Evolutionary conservation across 1,284 basidiomycete species (phyloP).

Genomic region (Filobasidium uniguttulatum): DNA sequence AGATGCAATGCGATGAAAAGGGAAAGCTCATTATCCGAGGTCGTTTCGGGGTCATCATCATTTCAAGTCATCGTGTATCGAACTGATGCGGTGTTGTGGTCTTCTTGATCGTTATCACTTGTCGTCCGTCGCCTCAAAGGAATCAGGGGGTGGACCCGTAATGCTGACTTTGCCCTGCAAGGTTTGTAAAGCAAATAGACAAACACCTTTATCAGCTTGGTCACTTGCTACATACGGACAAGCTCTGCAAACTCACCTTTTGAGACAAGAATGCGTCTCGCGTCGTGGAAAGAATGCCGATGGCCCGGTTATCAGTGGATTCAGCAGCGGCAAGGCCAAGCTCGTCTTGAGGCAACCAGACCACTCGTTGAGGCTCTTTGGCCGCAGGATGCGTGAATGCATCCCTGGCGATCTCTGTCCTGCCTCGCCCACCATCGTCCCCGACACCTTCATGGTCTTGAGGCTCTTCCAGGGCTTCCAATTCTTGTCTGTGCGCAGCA

Average conservation of each 20-base stretch:
- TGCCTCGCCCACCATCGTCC: not conserved
- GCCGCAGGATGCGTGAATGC: slow-evolving; percentile 68
- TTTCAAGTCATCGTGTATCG: too few species aligned
- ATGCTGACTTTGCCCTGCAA: slow-evolving; percentile 50
- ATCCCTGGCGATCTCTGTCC: slow-evolving; percentile 12
- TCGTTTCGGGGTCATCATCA: too few species aligned
- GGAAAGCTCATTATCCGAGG: too few species aligned
- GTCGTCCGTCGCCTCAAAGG: slow-evolving; percentile 10
- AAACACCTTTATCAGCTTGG: not conserved
- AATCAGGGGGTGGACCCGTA: slow-evolving; percentile 28
- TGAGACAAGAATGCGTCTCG: slow-evolving; percentile 50
- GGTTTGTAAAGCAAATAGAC: not conserved
- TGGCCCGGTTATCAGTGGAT: slow-evolving; percentile 44
- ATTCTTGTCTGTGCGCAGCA: too few species aligned
- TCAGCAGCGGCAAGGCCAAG: slow-evolving; percentile 55
- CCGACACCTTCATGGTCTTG: too few species aligned
- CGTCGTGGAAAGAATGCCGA: slow-evolving; percentile 48
- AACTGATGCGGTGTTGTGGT: too few species aligned
- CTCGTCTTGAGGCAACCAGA: slow-evolving; percentile 68
- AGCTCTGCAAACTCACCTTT: slow-evolving; percentile 34
- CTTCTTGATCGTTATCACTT: too few species aligned
- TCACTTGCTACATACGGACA: not conserved
- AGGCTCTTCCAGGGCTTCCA: too few species aligned
- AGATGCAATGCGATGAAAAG: too few species aligned
- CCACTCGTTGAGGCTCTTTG: slow-evolving; percentile 53